Conservation (phyloP, 345 rosid genomes). For the Viola odorata region DNA sequence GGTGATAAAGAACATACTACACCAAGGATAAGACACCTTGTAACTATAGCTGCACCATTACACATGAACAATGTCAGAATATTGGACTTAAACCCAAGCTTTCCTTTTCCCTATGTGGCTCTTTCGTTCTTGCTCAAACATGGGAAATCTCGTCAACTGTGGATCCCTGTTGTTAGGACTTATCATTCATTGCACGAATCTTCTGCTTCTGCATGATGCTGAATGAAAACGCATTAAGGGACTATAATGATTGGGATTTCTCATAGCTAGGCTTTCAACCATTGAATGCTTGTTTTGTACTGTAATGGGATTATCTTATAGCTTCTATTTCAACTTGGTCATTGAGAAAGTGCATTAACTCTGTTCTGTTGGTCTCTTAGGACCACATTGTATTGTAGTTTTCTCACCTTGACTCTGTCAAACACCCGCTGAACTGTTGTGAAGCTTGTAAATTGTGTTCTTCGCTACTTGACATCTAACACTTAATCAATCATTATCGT, state of each 20-base stretch:
- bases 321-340: too few species aligned
- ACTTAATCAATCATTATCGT: too few species aligned
- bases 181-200: neutral
- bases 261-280: neutral
- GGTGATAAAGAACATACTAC: too few species aligned
- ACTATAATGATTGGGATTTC: neutral
- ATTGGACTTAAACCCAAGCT: neutral
- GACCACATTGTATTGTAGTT: neutral
- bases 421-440: neutral
- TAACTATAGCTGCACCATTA: too few species aligned
- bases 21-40: too few species aligned
- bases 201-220: neutral
- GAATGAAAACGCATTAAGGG: conserved; percentile 1
- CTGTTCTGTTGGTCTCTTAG: too few species aligned
- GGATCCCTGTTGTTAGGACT: too few species aligned
- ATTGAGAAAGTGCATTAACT: too few species aligned
- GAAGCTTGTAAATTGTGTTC: neutral
- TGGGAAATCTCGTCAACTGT: too few species aligned
- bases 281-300: neutral
- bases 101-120: neutral
- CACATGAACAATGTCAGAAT: too few species aligned
- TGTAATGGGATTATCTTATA: neutral
- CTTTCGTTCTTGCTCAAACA: too few species aligned
- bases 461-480: neutral
- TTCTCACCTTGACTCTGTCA: neutral